Percentiles rank a stretch among this genome's conserved stretches.
phyloP scores from a whole-genome alignment of 192 early-diverging fungal species.

The Chytriomyces sp. region DNA sequence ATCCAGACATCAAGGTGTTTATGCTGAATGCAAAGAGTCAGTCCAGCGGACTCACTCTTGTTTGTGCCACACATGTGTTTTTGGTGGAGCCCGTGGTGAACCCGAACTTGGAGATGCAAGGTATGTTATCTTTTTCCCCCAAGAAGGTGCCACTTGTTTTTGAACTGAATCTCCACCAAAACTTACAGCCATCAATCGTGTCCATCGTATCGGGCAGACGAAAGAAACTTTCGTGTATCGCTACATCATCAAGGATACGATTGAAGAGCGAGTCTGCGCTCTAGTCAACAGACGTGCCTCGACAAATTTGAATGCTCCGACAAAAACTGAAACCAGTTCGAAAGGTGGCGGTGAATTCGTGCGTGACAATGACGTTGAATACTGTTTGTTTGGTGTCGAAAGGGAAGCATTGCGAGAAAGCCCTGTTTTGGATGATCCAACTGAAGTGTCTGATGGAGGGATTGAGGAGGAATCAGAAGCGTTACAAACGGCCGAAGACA shows the following conservation, averaged over 20 bases:
- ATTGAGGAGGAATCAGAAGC: background rate
- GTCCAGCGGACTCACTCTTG: constrained; percentile 58
- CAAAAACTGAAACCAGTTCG: constrained; percentile 12
- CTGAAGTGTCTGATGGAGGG: background rate
- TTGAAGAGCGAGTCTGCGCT: constrained; percentile 50
- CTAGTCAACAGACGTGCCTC: background rate
- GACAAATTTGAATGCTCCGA: background rate
- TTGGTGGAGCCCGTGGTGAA: constrained; percentile 61
- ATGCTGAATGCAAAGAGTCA: constrained; percentile 60
- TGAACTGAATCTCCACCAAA: background rate
- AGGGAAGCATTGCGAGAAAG: background rate
- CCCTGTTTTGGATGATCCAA: background rate
- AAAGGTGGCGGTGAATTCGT: constrained; percentile 46
- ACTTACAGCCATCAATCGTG: constrained; percentile 49
- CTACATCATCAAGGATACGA: constrained; percentile 51
- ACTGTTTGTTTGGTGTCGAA: constrained; percentile 41
- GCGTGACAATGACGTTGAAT: constrained; percentile 30
- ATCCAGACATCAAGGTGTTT: constrained; percentile 43
- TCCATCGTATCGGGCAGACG: constrained; percentile 60
- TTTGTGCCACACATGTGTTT: constrained; percentile 59
- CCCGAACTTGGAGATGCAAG: constrained; percentile 50
- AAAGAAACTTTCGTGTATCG: constrained; percentile 55
- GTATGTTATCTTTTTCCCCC: constrained; percentile 20
- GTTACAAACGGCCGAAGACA: no score
- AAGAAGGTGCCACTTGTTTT: background rate